A percentile compares a stretch with the other conserved stretches of the same genome.
Evolutionary conservation across 225 moss, liverwort and hornwort species (phyloP).

Genomic region (Takakia lepidozioides): DNA sequence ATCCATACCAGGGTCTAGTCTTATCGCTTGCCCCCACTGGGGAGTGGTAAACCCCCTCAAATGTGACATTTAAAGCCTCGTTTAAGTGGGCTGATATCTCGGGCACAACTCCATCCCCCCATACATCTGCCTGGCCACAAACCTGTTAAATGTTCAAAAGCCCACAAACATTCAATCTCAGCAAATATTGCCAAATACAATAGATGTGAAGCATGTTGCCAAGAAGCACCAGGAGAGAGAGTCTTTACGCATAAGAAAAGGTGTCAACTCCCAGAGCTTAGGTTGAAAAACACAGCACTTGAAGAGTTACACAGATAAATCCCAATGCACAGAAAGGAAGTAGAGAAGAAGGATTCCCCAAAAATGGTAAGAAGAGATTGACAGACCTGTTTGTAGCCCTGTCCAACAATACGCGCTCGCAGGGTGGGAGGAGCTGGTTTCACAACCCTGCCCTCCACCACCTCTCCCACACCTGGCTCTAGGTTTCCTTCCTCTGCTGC

Average conservation of each 20-base stretch:
- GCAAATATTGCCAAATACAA: too few relatives aligned
- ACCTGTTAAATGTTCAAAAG: too few relatives aligned
- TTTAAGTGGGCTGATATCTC: constrained; percentile 85
- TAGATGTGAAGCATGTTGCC: too few relatives aligned
- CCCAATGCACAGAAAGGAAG: too few relatives aligned
- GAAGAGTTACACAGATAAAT: too few relatives aligned
- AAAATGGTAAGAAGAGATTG: not conserved
- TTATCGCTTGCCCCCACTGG: constrained; percentile 63
- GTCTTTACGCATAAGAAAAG: too few relatives aligned
- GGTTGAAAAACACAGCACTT: too few relatives aligned
- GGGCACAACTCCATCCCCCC: constrained; percentile 99
- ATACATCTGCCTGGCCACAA: constrained; percentile 89
- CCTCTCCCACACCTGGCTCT: constrained; percentile 43
- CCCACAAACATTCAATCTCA: too few relatives aligned
- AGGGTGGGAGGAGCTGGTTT: constrained; percentile 54
- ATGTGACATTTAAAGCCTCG: constrained; percentile 76
- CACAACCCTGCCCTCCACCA: constrained; percentile 35
- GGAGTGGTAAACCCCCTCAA: constrained; percentile 88
- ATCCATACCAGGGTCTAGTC: constrained; percentile 90
- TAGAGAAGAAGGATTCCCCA: too few relatives aligned
- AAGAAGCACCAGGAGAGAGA: too few relatives aligned
- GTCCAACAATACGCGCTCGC: constrained; percentile 81
- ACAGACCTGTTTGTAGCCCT: constrained; percentile 93
- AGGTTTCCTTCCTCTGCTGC: constrained; percentile 48
- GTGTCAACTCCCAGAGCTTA: too few relatives aligned